Evolutionary conservation across 352 stramenopile genomes (phyloP), one percentile per base, ranked within the genome.

Genomic region (Aphanomyces cochlioides): DNA sequence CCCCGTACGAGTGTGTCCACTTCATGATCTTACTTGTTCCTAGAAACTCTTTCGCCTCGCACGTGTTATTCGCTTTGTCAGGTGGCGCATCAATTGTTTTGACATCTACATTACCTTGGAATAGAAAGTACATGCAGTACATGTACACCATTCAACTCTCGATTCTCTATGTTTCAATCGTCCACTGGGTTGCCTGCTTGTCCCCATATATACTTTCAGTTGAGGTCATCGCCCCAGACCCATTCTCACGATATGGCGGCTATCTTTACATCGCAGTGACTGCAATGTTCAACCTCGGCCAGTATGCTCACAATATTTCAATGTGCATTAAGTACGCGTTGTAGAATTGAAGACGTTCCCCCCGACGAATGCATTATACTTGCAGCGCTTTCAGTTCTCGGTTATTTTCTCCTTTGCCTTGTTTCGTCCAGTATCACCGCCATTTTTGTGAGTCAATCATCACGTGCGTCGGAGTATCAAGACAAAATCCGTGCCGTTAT

Each of bases 41-140:
- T 61, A 88, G 81, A 88, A 86, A 88, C 78, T 88, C 34, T 85
- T 88, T 69, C 81, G 81, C 10, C 73, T 88, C 43, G 72, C 79
- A 63, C 75, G 81, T 3, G 69, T 88, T 54, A 84, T 88, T 72
- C 85, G 85, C 50, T 88, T 88, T 59, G 81, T 88, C 34, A 79
- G 85, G 81, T 88, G 76, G 54, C n/a, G 72, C 67, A 13, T 4
- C 13, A 13, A 34, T 21, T 38, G 3, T 54, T 34, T 8, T 7
- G 36, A n/a, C 37, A 13, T 53, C 34, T 4, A 40, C n/a, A 17
- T 21, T 47, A 28, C 36, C 28, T 60, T 57, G 19, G 17, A 58
- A 8, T 68, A 88, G 81, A 66, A 88, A 87, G 69, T 84, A 88
- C 66, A 80, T 88, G 77, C 81, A 80, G 56, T 88, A 80, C 53